Percentiles rank a stretch among this genome's conserved stretches.
Conservation (phyloP, 192 early-diverging fungal genomes). For the Entomortierella parvispora region DNA sequence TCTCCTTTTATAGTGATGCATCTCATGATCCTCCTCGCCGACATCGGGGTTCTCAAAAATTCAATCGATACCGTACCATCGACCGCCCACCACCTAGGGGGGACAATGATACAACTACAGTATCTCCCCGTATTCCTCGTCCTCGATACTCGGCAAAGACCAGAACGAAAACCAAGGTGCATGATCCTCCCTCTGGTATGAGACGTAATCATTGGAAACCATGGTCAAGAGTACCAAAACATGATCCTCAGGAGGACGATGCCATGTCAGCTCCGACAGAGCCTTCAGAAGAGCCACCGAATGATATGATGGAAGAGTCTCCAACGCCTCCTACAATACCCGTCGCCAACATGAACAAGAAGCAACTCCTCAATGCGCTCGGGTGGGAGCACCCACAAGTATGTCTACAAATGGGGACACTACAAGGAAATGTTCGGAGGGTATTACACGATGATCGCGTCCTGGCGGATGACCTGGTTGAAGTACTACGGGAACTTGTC, state of each 20-base stretch:
- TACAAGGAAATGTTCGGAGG: background rate
- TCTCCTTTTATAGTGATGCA: background rate
- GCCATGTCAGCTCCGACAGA: too few relatives aligned
- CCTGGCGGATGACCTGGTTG: background rate
- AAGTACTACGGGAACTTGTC: conserved; percentile 8
- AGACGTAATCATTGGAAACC: background rate
- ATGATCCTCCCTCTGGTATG: background rate
- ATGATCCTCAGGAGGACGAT: too few relatives aligned
- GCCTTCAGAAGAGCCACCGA: too few relatives aligned
- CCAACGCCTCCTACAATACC: too few relatives aligned
- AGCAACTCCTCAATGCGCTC: too few relatives aligned
- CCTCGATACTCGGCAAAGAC: background rate
- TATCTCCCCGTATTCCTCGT: background rate
- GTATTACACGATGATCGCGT: background rate
- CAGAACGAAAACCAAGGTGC: background rate
- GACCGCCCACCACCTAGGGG: too few relatives aligned
- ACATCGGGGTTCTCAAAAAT: background rate
- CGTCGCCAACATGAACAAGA: too few relatives aligned
- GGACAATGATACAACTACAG: background rate
- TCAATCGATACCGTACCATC: background rate
- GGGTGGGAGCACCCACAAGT: too few relatives aligned
- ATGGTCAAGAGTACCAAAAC: too few relatives aligned
- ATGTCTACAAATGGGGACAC: conserved; percentile 1
- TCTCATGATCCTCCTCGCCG: background rate
- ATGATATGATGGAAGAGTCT: too few relatives aligned